Evolutionary conservation across 208 protist genomes (phyloP).

Genomic region (Acanthamoeba divionensis): DNA sequence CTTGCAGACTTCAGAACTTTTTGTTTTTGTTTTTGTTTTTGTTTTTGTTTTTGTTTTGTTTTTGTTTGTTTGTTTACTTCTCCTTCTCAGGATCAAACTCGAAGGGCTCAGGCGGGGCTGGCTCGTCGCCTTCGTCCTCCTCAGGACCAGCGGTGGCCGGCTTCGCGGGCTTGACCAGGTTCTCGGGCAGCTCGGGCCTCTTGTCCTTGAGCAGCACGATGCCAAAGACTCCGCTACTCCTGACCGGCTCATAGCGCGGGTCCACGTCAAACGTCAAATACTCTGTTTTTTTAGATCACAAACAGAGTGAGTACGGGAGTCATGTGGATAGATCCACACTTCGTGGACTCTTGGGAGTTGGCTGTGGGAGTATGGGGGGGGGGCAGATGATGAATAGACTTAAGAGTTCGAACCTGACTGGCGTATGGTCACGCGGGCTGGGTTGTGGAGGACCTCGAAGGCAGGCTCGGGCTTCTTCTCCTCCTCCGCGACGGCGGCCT

Average conservation of each 20-base stretch:
- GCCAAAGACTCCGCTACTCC: conserved; percentile 50
- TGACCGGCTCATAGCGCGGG: conserved; percentile 73
- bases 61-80: not conserved
- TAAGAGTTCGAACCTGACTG: no score
- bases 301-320: no score
- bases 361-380: no score
- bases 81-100: conserved; percentile 52
- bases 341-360: no score
- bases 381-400: no score
- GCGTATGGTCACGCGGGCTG: conserved; percentile 77
- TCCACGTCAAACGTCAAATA: conserved; percentile 71
- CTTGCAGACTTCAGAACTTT: no score
- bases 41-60: not conserved
- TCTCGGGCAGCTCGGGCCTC: not conserved
- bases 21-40: no score
- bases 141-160: not conserved
- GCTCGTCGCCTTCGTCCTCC: conserved; percentile 25
- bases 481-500: conserved; percentile 30
- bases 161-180: conserved; percentile 15
- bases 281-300: no score
- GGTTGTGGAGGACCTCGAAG: conserved; percentile 78
- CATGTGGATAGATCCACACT: no score
- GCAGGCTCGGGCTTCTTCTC: conserved; percentile 63
- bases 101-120: conserved; percentile 43
- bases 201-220: conserved; percentile 76